Conservation (phyloP, 129 eudicot species). For the Escallonia rubra region DNA sequence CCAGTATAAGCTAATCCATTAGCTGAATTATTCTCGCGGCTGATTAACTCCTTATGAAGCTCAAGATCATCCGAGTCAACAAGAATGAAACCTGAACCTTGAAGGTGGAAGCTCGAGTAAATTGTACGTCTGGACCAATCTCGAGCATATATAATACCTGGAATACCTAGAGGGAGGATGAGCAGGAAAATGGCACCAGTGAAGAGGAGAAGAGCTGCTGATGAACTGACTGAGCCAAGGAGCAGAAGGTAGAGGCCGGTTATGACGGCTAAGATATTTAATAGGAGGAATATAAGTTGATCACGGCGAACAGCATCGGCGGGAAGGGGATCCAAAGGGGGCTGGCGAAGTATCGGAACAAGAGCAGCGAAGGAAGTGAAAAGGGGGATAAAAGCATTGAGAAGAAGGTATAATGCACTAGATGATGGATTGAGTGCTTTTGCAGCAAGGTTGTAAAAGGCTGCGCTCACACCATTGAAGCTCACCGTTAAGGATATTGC, state of each 20-base stretch:
- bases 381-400: constrained; percentile 69
- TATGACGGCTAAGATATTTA: constrained; percentile 53
- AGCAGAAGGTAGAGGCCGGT: constrained; percentile 86
- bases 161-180: constrained; percentile 60
- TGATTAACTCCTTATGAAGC: constrained; percentile 43
- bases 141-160: constrained; percentile 73
- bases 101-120: constrained; percentile 36
- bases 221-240: constrained; percentile 31
- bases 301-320: constrained; percentile 36
- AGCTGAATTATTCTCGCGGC: constrained; percentile 15
- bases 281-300: constrained; percentile 45
- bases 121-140: constrained; percentile 44
- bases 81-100: constrained; percentile 50
- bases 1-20: constrained; percentile 9
- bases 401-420: constrained; percentile 52
- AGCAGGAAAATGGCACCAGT: constrained; percentile 65
- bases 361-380: constrained; percentile 53
- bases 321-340: constrained; percentile 33
- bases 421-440: constrained; percentile 59
- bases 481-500: constrained; percentile 81
- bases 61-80: constrained; percentile 56
- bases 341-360: constrained; percentile 68
- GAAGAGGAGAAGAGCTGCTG: constrained; percentile 40
- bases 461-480: constrained; percentile 92
- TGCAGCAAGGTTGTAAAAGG: constrained; percentile 78